A percentile compares a stretch with the other conserved stretches of the same genome.
phyloP scores from a whole-genome alignment of 2,329 filamentous ascomycete genomes.

The Sporothrix globosa region DNA sequence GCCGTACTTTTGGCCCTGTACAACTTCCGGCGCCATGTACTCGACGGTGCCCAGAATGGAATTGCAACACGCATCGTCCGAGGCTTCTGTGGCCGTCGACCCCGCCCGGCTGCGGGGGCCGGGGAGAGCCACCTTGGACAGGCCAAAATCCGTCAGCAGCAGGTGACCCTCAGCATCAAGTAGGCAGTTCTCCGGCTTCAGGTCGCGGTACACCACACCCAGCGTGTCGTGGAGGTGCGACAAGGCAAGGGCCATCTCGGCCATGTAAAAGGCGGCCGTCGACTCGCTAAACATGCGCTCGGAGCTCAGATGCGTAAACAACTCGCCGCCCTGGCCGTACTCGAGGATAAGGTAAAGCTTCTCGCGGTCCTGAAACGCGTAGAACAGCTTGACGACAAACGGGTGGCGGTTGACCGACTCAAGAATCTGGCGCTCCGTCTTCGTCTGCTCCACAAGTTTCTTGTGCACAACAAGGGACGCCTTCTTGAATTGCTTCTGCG shows the following conservation, averaged over 20 bases:
- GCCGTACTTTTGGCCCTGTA: constrained; percentile 85
- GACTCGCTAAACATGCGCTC: constrained; percentile 95
- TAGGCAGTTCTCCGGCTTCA: constrained; percentile 97
- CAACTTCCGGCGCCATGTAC: constrained; percentile 98
- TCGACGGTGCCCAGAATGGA: constrained; percentile 94
- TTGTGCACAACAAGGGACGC: constrained; percentile 94
- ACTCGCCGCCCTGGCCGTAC: constrained; percentile 94
- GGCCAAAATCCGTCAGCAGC: constrained; percentile 91
- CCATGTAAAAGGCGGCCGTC: constrained; percentile 95
- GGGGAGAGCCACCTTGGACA: constrained; percentile 84
- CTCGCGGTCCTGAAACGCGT: constrained; percentile 97
- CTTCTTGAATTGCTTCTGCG: constrained; percentile 98
- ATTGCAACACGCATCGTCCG: constrained; percentile 71
- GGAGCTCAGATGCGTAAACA: constrained; percentile 91
- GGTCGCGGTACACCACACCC: constrained; percentile 92
- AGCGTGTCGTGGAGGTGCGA: constrained; percentile 90
- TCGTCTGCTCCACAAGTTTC: constrained; percentile 94
- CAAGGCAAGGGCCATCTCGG: constrained; percentile 92
- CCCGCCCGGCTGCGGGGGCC: constrained; percentile 49
- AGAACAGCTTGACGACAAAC: constrained; percentile 97
- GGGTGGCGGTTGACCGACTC: constrained; percentile 96
- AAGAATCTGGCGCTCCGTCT: constrained; percentile 91
- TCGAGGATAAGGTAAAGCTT: constrained; percentile 97
- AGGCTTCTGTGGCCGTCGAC: constrained; percentile 25
- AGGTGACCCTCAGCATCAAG: constrained; percentile 90